A percentile compares a stretch with the other conserved stretches of the same genome.
Evolutionary conservation across 2,329 filamentous ascomycete genomes (phyloP).

Genomic region (Immersiporthe knoxdaviesiana): DNA sequence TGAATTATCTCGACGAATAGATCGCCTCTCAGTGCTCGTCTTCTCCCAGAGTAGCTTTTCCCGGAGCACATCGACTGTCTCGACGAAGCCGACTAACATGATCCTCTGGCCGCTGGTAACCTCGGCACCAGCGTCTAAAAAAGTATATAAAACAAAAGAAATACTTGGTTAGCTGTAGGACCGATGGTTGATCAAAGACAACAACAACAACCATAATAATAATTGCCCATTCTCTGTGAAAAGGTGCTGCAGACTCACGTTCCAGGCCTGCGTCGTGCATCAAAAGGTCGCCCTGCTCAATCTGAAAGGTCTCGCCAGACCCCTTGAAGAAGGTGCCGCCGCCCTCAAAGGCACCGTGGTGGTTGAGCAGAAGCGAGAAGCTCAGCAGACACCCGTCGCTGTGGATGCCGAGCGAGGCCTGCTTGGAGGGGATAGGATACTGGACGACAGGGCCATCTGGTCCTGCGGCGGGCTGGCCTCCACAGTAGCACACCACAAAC

Average conservation of each 20-base stretch:
- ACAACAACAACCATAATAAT: too few relatives aligned
- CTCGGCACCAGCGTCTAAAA: slow-evolving; percentile 23
- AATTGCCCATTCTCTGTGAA: too few relatives aligned
- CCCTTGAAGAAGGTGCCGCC: slow-evolving; percentile 29
- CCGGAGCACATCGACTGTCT: slow-evolving; percentile 27
- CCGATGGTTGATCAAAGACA: not conserved
- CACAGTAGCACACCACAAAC: slow-evolving; percentile 26
- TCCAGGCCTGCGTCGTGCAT: slow-evolving; percentile 28
- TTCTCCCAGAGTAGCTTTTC: slow-evolving; percentile 25
- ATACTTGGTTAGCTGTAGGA: not conserved
- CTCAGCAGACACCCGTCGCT: slow-evolving; percentile 27
- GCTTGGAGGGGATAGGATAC: slow-evolving; percentile 25
- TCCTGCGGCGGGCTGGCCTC: not conserved
- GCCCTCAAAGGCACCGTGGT: slow-evolving; percentile 23
- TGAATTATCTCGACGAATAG: not conserved
- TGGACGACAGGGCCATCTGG: not conserved
- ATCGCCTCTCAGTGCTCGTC: slow-evolving; percentile 4
- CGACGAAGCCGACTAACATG: slow-evolving; percentile 28
- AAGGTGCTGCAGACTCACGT: slow-evolving; percentile 25
- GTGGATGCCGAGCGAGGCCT: slow-evolving; percentile 27
- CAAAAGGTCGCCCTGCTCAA: slow-evolving; percentile 27
- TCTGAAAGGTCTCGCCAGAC: slow-evolving; percentile 20
- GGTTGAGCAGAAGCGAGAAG: slow-evolving; percentile 28
- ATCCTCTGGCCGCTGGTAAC: slow-evolving; percentile 25
- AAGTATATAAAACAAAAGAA: not conserved